A percentile compares a stretch with the other conserved stretches of the same genome.
phyloP scores from a whole-genome alignment of 2,329 filamentous ascomycete species.

The Rhinocladiella mackenziei region DNA sequence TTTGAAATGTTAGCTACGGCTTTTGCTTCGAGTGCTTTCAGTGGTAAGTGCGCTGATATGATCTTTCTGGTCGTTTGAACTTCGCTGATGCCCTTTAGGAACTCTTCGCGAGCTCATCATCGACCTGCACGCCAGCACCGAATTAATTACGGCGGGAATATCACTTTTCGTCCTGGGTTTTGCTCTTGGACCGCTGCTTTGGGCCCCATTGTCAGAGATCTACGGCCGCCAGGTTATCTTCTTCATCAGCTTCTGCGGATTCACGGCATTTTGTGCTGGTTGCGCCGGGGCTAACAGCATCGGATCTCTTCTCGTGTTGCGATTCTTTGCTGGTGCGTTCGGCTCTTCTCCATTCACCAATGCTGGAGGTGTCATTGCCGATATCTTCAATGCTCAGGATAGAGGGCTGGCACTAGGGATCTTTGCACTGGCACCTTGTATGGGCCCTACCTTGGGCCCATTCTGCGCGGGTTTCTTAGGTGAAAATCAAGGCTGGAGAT shows the following conservation, averaged over 20 bases:
- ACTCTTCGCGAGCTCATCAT: slow-evolving; percentile 46
- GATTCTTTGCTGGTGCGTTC: slow-evolving; percentile 63
- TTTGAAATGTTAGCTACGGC: slow-evolving; percentile 64
- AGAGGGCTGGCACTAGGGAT: slow-evolving; percentile 58
- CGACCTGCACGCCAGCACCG: slow-evolving; percentile 46
- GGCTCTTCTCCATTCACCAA: slow-evolving; percentile 61
- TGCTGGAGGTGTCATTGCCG: slow-evolving; percentile 57
- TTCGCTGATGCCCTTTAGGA: too few relatives aligned
- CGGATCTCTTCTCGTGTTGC: slow-evolving; percentile 58
- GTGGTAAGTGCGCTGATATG: slow-evolving; percentile 17
- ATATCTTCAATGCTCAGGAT: slow-evolving; percentile 54
- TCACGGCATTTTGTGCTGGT: slow-evolving; percentile 61
- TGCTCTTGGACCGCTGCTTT: slow-evolving; percentile 57
- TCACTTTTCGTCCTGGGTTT: slow-evolving; percentile 64
- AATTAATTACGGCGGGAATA: slow-evolving; percentile 56
- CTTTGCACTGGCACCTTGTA: slow-evolving; percentile 64
- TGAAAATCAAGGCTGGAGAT: slow-evolving; percentile 62
- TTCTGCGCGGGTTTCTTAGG: slow-evolving; percentile 65
- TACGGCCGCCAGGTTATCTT: slow-evolving; percentile 60
- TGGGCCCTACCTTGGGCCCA: slow-evolving; percentile 62
- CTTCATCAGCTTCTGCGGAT: slow-evolving; percentile 53
- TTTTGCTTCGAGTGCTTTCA: slow-evolving; percentile 66
- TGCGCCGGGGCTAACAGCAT: slow-evolving; percentile 57
- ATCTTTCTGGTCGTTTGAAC: too few relatives aligned
- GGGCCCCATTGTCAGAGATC: slow-evolving; percentile 63